Base-by-base conservation (phyloP, 2,329 filamentous ascomycete species). In the Penicillium olsonii region DNA sequence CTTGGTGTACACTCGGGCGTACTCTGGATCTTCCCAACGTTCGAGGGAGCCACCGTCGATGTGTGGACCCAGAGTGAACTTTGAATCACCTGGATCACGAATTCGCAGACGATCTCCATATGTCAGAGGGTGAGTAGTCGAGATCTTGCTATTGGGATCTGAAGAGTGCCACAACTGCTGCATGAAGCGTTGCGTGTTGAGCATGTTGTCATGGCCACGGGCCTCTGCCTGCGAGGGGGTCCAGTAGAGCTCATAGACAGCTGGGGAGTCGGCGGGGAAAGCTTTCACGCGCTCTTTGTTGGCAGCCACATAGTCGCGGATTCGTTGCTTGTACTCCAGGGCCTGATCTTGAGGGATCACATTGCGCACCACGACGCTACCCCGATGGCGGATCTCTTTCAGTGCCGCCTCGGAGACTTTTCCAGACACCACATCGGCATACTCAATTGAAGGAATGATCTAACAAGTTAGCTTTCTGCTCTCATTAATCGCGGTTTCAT, bases 201-300 rank as follows among this genome's bases (percentile, higher is more conserved):
- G 70, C 54, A 90, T 69, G 52, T 84, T 82, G 0, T 84, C 80
- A 62, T 91, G 84, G 0, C 79, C 72, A n/a, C 88, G 79, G 3
- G 86, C 87, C 55, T 80, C 78, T 37, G 87, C 73, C 65, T 92
- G 88, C 1, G 85, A 75, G 1, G 77, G 76, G 0, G 85, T 87
- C 87, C 87, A 90, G 70, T 90, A 91, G 1, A 91, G 73, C 65
- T 90, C 87, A 61, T 83, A 89, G 5, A 91, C 87, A 37, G 87
- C 84, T 0, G 86, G 87, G 35, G 84, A 78, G 38, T 85, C 73
- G 0, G 78, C 68, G 0, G 87, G 88, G 54, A 88, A 91, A 2
- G 83, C 87, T 48, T 79, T 74, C 18, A 75, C 67, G 12, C 60
- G 62, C 37, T 68, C 58, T 38, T 64, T 80, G 61, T 91, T 91